Percentiles rank a stretch among this genome's conserved stretches.
Conservation (phyloP, 1,284 basidiomycete genomes). For the Leccinum fallax region DNA sequence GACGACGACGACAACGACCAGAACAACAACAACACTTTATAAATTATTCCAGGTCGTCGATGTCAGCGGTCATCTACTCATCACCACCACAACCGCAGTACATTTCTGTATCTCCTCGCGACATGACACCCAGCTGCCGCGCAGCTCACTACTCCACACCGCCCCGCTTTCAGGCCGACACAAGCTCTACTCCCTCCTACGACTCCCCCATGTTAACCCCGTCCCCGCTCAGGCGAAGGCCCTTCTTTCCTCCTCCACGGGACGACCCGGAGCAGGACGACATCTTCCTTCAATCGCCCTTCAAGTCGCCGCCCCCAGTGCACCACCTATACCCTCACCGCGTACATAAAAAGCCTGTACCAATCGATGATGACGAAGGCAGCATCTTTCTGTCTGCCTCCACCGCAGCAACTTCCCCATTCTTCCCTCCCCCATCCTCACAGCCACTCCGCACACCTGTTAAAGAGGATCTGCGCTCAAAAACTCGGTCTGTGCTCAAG, state of each 20-base stretch:
- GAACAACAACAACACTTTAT: not conserved
- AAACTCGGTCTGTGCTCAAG: conserved; percentile 34
- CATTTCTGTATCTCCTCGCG: conserved; percentile 42
- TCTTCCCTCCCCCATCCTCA: conserved; percentile 46
- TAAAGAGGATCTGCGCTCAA: conserved; percentile 45
- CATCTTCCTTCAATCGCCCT: conserved; percentile 57
- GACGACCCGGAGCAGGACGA: conserved; percentile 45
- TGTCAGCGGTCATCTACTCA: conserved; percentile 40
- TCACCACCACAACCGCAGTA: conserved; percentile 37
- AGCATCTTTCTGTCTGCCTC: conserved; percentile 55
- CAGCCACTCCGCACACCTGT: conserved; percentile 56
- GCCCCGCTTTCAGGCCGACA: conserved; percentile 31
- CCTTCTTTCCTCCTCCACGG: conserved; percentile 40
- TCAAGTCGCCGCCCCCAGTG: conserved; percentile 47
- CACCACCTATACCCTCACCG: conserved; percentile 38
- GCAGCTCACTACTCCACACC: conserved; percentile 42
- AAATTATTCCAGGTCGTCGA: conserved; percentile 17
- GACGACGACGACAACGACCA: conserved; percentile 12
- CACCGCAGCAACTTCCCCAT: conserved; percentile 39
- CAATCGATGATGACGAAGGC: conserved; percentile 58
- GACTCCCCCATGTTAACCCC: conserved; percentile 62
- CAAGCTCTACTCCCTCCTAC: conserved; percentile 38
- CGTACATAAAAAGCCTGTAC: conserved; percentile 44
- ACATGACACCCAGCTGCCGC: conserved; percentile 50
- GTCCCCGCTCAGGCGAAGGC: conserved; percentile 55